These are phyloP conservation scores for Fusarium multiceps DNA, from an alignment of 2,329 filamentous ascomycete species.

Conservation along the genomic window DNA sequence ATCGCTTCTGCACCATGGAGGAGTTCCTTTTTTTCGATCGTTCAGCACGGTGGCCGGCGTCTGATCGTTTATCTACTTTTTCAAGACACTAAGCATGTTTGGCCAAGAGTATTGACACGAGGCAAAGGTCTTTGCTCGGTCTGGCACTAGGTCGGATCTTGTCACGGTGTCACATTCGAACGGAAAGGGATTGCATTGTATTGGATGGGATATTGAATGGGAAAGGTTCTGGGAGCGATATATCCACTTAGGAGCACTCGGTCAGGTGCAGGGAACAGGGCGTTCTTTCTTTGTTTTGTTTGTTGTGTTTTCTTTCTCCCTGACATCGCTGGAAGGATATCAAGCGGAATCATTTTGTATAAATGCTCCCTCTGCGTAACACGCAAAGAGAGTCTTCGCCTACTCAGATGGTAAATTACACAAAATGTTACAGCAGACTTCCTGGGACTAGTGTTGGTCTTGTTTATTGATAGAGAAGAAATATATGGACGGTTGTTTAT, in stretches of 20 bases:
- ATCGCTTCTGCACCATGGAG: conserved; percentile 25
- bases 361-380: not conserved
- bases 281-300: conserved; percentile 17
- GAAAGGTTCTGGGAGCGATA: conserved; percentile 12
- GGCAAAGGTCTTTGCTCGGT: not conserved
- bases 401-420: not conserved
- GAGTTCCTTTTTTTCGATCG: conserved; percentile 29
- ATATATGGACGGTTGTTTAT: conserved; percentile 1
- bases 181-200: conserved; percentile 20
- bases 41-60: conserved; percentile 30
- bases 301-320: not conserved
- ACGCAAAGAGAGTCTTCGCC: not conserved
- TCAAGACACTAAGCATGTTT: not conserved
- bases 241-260: conserved; percentile 6
- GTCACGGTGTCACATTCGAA: conserved; percentile 7
- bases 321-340: not conserved
- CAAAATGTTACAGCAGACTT: not conserved
- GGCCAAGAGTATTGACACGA: not conserved
- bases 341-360: not conserved
- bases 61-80: conserved; percentile 20
- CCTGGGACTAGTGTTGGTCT: not conserved
- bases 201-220: conserved; percentile 9
- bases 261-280: conserved; percentile 1
- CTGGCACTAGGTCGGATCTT: not conserved
- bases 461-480: conserved; percentile 22